Base-by-base conservation (phyloP, 371 early-diverging fungal genomes). In the Synchytrium microbalum region DNA sequence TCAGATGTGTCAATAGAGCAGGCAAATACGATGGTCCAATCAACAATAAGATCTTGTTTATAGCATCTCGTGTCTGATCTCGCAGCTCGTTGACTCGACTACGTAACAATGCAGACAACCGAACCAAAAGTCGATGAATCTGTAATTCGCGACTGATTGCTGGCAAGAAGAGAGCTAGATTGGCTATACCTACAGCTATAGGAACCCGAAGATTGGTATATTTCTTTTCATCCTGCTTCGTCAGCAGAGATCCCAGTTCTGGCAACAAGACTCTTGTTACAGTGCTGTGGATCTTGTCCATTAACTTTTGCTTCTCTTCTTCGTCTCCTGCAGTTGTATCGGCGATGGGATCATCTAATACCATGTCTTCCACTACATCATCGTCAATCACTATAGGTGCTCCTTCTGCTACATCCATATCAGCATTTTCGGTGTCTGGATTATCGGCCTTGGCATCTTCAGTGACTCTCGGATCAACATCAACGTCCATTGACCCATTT, bases 1-100 rank as follows among this genome's bases (percentile, higher is more conserved):
- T 75, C 57, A 98, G 81, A 71, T 94, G 93, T 60, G 85, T 88
- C 32, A 98, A 71, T 38, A 96, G 84, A 71, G 92, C 95, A 2
- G 79, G 80, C 58, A 98, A 83, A 72, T 91, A 95, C 2, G 74
- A 59, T 0, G 92, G 84, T 0, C 96, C 96, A 19, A 97, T 76
- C 70, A 90, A 84, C 51, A 81, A 81, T 23, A 87, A 81, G 46
- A 96, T 91, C 67, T 91, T 93, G 61, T 88, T 72, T 19, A 98
- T 72, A 0, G 93, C 92, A 27, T 89, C 87, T 8, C 98, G 86
- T 0, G 89, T 87, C 14, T 77, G 76, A 68, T 95, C 94, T 53
- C 98, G 89, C 2, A 88, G 87, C 55, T 88, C 88, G 64, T 91
- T 92, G 28, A 85, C 80, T 56, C 89, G 82, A 66, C 87, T 88